A percentile compares a stretch with the other conserved stretches of the same genome.
Evolutionary conservation across 352 stramenopile species (phyloP).

Genomic region (Pythium aquatile): DNA sequence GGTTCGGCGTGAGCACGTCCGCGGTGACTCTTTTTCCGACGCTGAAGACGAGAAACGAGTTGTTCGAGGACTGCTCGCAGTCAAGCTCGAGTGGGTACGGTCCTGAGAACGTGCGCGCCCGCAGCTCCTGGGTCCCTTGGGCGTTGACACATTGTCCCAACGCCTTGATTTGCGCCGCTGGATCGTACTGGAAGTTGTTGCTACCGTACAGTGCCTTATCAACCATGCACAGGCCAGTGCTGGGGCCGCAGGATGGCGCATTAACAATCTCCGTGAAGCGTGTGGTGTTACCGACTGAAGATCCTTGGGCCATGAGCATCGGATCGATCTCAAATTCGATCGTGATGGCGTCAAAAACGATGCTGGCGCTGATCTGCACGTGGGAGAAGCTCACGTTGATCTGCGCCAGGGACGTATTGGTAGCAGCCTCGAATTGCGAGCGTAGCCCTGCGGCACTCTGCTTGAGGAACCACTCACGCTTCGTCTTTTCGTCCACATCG

Average conservation of each 20-base stretch:
- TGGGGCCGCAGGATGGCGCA: not conserved
- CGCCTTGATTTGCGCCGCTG: not conserved
- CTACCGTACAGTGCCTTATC: not conserved
- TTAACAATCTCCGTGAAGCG: not conserved
- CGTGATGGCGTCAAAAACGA: conserved; percentile 2
- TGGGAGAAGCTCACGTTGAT: conserved; percentile 8
- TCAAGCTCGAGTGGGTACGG: not conserved
- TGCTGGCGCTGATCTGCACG: conserved; percentile 1
- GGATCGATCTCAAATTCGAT: conserved; percentile 9
- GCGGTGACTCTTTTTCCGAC: not conserved
- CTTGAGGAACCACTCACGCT: conserved; percentile 7
- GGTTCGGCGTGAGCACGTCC: not conserved
- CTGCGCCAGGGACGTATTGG: not conserved
- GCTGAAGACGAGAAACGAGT: not conserved
- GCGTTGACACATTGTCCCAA: not conserved
- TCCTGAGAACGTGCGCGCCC: not conserved
- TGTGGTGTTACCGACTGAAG: not conserved
- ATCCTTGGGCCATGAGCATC: not conserved
- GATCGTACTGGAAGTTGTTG: not conserved
- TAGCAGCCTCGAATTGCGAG: not conserved
- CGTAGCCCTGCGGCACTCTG: not conserved
- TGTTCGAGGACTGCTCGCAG: not conserved
- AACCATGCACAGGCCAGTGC: not conserved
- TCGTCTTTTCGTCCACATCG: not conserved
- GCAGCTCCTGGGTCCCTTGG: not conserved